phyloP scores from a whole-genome alignment of 129 eudicot species.

The Artemisia argyi region DNA sequence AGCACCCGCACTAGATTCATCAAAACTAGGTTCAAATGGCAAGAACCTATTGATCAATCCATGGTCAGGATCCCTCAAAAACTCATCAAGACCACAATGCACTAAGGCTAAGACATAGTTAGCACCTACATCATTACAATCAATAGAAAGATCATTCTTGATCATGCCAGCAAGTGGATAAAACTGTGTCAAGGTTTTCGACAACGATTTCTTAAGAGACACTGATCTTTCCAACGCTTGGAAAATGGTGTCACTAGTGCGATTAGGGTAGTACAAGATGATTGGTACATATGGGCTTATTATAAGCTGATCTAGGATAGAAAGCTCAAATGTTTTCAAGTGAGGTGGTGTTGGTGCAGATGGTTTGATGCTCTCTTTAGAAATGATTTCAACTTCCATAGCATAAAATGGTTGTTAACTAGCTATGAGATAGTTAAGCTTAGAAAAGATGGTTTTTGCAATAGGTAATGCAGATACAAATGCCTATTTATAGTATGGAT shows the following conservation, averaged over 20 bases:
- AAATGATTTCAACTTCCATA: conserved; percentile 41
- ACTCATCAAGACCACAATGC: background rate
- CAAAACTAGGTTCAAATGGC: too few species aligned
- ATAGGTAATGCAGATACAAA: too few species aligned
- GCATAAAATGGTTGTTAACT: background rate
- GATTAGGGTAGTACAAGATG: conserved; percentile 27
- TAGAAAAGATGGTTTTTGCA: too few species aligned
- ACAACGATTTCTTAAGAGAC: conserved; percentile 25
- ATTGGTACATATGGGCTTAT: conserved; percentile 35
- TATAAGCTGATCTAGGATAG: conserved; percentile 35
- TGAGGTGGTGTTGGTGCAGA: conserved; percentile 38
- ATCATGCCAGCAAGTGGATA: conserved; percentile 23
- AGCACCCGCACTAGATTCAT: background rate
- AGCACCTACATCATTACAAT: conserved; percentile 2
- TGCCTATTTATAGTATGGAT: too few species aligned
- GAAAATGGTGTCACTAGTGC: background rate
- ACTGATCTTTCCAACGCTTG: background rate
- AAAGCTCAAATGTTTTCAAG: conserved; percentile 32
- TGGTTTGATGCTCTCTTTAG: conserved; percentile 35
- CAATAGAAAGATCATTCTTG: conserved; percentile 2
- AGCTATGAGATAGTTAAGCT: too few species aligned
- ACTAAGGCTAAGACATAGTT: background rate
- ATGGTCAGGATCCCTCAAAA: background rate
- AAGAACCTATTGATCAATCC: background rate
- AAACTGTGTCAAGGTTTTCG: conserved; percentile 28